Evolutionary conservation across 2,329 filamentous ascomycete genomes (phyloP).

Genomic region (Dothidotthia symphoricarpi): DNA sequence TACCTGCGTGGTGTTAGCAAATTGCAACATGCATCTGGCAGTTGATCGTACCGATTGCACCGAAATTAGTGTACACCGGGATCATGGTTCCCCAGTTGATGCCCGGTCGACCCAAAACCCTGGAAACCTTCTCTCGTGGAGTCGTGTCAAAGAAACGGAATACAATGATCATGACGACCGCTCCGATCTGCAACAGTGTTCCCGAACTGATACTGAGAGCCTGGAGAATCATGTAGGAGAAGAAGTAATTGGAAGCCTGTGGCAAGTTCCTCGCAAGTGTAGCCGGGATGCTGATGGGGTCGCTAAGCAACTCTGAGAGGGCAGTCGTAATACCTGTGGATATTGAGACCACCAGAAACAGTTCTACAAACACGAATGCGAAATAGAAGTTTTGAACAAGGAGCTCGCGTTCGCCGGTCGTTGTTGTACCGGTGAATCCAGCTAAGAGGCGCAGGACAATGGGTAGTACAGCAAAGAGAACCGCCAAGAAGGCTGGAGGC

Average conservation of each 20-base stretch:
- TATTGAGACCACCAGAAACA: slow-evolving; percentile 90
- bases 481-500: slow-evolving; percentile 71
- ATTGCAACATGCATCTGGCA: background rate
- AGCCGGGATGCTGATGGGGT: slow-evolving; percentile 66
- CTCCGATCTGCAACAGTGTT: slow-evolving; percentile 79
- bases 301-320: slow-evolving; percentile 61
- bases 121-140: slow-evolving; percentile 74
- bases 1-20: slow-evolving; percentile 40
- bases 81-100: slow-evolving; percentile 94
- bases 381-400: slow-evolving; percentile 95
- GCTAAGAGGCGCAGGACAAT: slow-evolving; percentile 73
- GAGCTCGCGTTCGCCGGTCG: slow-evolving; percentile 72
- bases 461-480: slow-evolving; percentile 79
- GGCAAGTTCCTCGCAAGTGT: slow-evolving; percentile 78
- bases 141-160: slow-evolving; percentile 82
- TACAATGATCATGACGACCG: slow-evolving; percentile 74
- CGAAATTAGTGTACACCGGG: slow-evolving; percentile 94
- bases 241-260: slow-evolving; percentile 91
- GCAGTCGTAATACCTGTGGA: slow-evolving; percentile 70
- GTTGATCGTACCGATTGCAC: slow-evolving; percentile 68
- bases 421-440: slow-evolving; percentile 74
- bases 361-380: slow-evolving; percentile 86
- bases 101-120: slow-evolving; percentile 73
- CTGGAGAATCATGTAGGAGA: slow-evolving; percentile 96
- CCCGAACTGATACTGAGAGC: slow-evolving; percentile 87